Evolutionary conservation across 2,329 filamentous ascomycete species (phyloP).

Genomic region (Hypomyces perniciosus): DNA sequence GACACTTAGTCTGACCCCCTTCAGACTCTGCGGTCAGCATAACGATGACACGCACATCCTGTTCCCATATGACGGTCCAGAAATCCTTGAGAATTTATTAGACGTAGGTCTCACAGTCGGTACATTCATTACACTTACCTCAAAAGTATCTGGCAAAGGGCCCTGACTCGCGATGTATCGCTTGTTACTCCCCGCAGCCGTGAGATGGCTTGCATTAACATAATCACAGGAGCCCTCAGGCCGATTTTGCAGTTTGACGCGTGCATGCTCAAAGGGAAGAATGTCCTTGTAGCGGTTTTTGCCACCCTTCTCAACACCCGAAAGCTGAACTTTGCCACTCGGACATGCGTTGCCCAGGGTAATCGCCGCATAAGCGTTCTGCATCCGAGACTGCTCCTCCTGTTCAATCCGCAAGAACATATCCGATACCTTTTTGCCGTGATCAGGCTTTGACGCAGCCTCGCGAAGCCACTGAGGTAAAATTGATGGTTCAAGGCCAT

Average conservation of each 20-base stretch:
- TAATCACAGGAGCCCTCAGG: constrained; percentile 75
- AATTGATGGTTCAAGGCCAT: constrained; percentile 39
- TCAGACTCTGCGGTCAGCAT: constrained; percentile 95
- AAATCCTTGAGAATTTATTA: constrained; percentile 61
- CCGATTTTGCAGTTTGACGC: constrained; percentile 71
- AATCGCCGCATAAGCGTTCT: constrained; percentile 58
- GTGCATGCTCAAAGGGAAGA: constrained; percentile 87
- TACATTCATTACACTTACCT: constrained; percentile 47
- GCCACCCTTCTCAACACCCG: constrained; percentile 85
- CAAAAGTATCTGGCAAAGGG: constrained; percentile 85
- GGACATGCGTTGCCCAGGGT: constrained; percentile 30
- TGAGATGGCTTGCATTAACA: constrained; percentile 86
- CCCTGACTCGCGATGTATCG: constrained; percentile 94
- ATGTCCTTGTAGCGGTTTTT: constrained; percentile 99
- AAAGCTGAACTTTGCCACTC: constrained; percentile 58
- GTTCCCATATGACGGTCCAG: constrained; percentile 96
- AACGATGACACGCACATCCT: constrained; percentile 89
- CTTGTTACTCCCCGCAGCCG: constrained; percentile 76
- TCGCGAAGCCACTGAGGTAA: constrained; percentile 74
- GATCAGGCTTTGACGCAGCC: constrained; percentile 60
- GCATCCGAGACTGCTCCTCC: constrained; percentile 87
- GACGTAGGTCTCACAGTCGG: no score
- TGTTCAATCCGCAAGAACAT: constrained; percentile 81
- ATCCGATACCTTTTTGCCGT: constrained; percentile 74
- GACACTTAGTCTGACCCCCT: constrained; percentile 88